A percentile compares a stretch with the other conserved stretches of the same genome.
Evolutionary conservation across 768 basidiomycete genomes (phyloP).

Genomic region (Tricholoma bakamatsutake): DNA sequence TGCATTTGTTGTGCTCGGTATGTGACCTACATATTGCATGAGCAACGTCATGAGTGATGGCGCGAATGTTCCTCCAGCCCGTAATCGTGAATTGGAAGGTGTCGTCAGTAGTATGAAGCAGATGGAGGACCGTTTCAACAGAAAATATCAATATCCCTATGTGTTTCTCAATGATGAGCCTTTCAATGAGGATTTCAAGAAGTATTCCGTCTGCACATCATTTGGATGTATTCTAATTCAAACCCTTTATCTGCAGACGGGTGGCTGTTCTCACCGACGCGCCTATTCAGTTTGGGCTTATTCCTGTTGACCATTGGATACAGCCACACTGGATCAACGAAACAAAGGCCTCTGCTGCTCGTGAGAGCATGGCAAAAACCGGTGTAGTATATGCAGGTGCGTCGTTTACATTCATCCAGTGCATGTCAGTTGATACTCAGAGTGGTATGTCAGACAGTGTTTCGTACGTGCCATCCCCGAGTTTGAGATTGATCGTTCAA

Average conservation of each 20-base stretch:
- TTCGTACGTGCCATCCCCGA: conserved; percentile 43
- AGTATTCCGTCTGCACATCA: conserved; percentile 23
- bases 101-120: conserved; percentile 63
- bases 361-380: conserved; percentile 65
- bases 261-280: conserved; percentile 55
- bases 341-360: conserved; percentile 51
- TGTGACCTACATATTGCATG: neutral
- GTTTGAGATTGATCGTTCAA: neutral
- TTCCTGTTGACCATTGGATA: conserved; percentile 71
- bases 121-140: conserved; percentile 89
- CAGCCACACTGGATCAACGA: conserved; percentile 84
- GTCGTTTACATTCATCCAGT: conserved; percentile 9
- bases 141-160: conserved; percentile 78
- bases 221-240: neutral
- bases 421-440: conserved; percentile 1
- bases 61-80: conserved; percentile 28
- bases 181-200: conserved; percentile 70
- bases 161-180: conserved; percentile 81
- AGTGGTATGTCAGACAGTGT: conserved; percentile 55
- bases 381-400: conserved; percentile 64
- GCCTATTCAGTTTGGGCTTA: conserved; percentile 68
- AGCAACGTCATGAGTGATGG: too few species aligned
- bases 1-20: conserved; percentile 72
- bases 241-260: conserved; percentile 30
- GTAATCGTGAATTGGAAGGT: conserved; percentile 55